Conservation (phyloP, 163 green algal species). For the Picocystis sp. region DNA sequence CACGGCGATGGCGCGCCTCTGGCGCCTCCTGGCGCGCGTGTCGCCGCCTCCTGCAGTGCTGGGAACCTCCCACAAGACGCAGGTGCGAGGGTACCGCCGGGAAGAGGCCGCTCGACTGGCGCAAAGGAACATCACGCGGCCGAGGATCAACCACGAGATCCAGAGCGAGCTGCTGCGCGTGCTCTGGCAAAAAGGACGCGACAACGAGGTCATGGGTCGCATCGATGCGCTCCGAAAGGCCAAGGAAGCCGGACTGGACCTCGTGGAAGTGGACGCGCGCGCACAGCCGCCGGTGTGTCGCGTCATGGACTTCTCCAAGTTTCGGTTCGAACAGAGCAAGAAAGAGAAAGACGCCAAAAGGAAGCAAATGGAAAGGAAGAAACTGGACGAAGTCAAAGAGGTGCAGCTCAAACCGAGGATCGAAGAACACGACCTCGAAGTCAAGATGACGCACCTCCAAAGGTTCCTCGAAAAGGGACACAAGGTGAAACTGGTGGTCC, state of each 20-base stretch:
- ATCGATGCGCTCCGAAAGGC: constrained; percentile 10
- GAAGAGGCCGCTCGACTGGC: no score
- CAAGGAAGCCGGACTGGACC: constrained; percentile 12
- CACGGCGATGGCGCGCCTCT: no score
- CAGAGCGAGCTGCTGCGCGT: constrained; percentile 3
- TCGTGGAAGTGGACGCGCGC: constrained; percentile 12
- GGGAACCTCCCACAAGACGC: background rate
- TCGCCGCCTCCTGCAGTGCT: background rate
- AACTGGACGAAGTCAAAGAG: constrained; percentile 11
- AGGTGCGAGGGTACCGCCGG: no score
- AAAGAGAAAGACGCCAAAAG: constrained; percentile 16
- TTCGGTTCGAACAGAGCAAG: constrained; percentile 9
- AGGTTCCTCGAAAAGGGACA: constrained; percentile 3
- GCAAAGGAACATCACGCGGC: no score
- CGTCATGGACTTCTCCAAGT: constrained; percentile 14
- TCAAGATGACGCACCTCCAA: constrained; percentile 1
- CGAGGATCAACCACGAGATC: no score
- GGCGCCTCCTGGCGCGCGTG: no score
- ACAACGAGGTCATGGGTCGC: constrained; percentile 1
- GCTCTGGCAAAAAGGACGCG: constrained; percentile 4
- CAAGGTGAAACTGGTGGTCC: background rate
- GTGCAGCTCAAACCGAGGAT: constrained; percentile 4
- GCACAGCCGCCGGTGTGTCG: constrained; percentile 13
- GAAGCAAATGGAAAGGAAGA: constrained; percentile 7
- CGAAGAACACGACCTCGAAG: constrained; percentile 2